These are phyloP conservation scores for Neonectria magnoliae DNA, from an alignment of 2,329 filamentous ascomycete species.

Conservation along the genomic window DNA sequence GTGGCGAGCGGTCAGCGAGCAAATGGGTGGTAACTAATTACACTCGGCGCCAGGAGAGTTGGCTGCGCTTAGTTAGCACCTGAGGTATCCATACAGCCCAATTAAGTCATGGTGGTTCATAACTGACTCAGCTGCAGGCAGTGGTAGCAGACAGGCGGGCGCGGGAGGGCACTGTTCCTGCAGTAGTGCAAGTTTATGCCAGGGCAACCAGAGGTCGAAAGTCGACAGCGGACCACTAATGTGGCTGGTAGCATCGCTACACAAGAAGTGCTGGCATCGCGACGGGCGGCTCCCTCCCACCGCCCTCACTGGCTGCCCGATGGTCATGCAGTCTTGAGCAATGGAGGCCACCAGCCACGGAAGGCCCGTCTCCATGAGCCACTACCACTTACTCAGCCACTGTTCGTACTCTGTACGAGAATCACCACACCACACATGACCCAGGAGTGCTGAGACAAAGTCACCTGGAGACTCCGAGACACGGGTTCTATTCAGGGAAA, in stretches of 20 bases:
- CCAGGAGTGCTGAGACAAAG: not conserved
- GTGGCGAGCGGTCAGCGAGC: slow-evolving; percentile 19
- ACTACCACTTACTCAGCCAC: not conserved
- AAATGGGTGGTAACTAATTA: not conserved
- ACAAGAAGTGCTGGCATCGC: not conserved
- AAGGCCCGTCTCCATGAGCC: not conserved
- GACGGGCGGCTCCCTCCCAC: slow-evolving; percentile 6
- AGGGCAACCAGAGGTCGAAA: slow-evolving; percentile 28
- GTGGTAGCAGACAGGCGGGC: slow-evolving; percentile 19
- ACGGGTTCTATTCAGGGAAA: slow-evolving; percentile 18
- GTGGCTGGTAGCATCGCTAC: not conserved
- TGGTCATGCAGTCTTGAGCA: not conserved
- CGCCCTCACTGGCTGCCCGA: not conserved
- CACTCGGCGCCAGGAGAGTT: not conserved
- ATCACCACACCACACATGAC: not conserved
- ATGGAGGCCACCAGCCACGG: not conserved
- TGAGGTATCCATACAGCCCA: slow-evolving; percentile 8
- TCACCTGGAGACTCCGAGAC: not conserved
- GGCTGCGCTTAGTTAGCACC: not conserved
- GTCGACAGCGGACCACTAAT: slow-evolving; percentile 23
- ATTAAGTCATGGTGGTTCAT: not conserved
- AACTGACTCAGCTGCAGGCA: slow-evolving; percentile 1
- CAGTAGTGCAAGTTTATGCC: slow-evolving; percentile 39
- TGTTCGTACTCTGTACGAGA: not conserved
- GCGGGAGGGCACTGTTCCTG: slow-evolving; percentile 40